These are phyloP conservation scores for Orbilia quercus DNA, from an alignment of 2,329 filamentous ascomycete species.

Conservation along the genomic window DNA sequence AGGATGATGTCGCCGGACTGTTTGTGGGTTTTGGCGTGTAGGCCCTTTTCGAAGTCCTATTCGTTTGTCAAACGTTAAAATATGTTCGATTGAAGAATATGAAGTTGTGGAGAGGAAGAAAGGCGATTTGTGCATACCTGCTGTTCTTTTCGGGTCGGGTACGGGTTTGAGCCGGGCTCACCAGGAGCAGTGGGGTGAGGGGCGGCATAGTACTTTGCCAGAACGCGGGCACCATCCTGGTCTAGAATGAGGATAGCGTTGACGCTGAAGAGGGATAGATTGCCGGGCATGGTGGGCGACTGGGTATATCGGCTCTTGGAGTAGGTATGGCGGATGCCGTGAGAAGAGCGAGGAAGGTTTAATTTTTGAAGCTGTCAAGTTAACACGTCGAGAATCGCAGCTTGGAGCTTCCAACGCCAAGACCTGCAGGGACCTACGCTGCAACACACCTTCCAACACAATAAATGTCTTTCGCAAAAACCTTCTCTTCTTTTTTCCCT, in stretches of 20 bases:
- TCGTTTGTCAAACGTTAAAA: background rate
- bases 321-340: background rate
- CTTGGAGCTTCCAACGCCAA: conserved; percentile 17
- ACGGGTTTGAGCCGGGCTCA: conserved; percentile 71
- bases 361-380: conserved; percentile 31
- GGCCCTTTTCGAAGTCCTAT: conserved; percentile 86
- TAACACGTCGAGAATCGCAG: conserved; percentile 38
- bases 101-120: background rate
- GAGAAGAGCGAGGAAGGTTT: background rate
- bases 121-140: conserved; percentile 65
- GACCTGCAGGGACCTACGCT: conserved; percentile 5
- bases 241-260: conserved; percentile 82
- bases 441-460: conserved; percentile 29
- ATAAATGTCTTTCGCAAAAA: no score
- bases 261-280: conserved; percentile 69
- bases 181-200: conserved; percentile 73
- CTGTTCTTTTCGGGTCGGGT: conserved; percentile 89
- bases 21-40: conserved; percentile 95
- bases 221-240: conserved; percentile 90
- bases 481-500: conserved; percentile 7
- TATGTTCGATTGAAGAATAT: background rate
- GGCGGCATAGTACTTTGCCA: conserved; percentile 89
- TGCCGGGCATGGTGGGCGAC: conserved; percentile 65
- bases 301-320: background rate
- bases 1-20: conserved; percentile 89